These are phyloP conservation scores for Pseudocercospora ulei DNA, from an alignment of 2,329 filamentous ascomycete species.

Conservation along the genomic window DNA sequence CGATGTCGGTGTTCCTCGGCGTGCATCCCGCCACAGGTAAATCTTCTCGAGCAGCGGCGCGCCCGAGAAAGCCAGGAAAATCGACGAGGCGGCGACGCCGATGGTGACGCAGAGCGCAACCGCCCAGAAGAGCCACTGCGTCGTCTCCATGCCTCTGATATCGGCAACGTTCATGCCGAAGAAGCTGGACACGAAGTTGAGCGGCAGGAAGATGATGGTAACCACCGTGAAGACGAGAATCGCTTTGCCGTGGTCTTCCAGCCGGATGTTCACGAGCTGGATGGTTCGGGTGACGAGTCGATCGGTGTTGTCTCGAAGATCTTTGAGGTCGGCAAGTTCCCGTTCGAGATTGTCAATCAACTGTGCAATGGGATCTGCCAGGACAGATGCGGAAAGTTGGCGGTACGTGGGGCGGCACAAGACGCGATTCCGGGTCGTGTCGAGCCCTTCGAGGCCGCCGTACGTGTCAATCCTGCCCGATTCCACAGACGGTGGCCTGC, in stretches of 20 bases:
- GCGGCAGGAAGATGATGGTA: conserved; percentile 39
- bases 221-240: conserved; percentile 41
- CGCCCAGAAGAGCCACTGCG: conserved; percentile 38
- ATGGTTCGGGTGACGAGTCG: conserved; percentile 39
- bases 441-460: conserved; percentile 13
- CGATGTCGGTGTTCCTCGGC: conserved; percentile 15
- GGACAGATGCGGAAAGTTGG: conserved; percentile 34
- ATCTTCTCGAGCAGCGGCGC: conserved; percentile 34
- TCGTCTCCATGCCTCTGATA: conserved; percentile 36
- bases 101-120: conserved; percentile 36
- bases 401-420: conserved; percentile 34
- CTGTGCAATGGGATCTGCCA: conserved; percentile 35
- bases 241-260: conserved; percentile 41
- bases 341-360: conserved; percentile 37
- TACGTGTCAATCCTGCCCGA: conserved; percentile 2
- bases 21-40: conserved; percentile 30
- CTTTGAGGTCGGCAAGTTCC: conserved; percentile 37
- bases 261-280: conserved; percentile 40
- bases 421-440: conserved; percentile 14
- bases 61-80: conserved; percentile 39
- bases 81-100: conserved; percentile 34
- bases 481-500: background rate
- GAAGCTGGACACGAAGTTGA: conserved; percentile 39
- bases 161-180: conserved; percentile 41
- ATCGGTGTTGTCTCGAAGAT: conserved; percentile 39